phyloP scores from a whole-genome alignment of 1,284 basidiomycete genomes.

The Cutaneotrichosporon mucoides region DNA sequence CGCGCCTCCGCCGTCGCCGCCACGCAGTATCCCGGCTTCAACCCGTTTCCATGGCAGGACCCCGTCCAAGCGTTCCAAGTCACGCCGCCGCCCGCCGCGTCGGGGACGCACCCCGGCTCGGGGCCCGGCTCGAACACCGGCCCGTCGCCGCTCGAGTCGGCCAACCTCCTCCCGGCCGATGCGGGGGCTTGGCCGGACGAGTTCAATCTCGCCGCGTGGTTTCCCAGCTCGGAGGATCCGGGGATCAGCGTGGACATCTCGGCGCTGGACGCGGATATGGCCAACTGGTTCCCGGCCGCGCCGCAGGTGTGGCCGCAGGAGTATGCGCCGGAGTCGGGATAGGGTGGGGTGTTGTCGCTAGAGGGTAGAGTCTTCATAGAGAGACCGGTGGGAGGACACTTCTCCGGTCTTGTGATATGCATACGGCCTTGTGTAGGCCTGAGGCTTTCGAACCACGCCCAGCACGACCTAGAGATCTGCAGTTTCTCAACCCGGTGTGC shows the following conservation, averaged over 20 bases:
- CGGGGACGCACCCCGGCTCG: not conserved
- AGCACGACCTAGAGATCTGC: no score
- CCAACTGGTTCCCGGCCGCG: constrained; percentile 19
- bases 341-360: no score
- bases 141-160: not conserved
- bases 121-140: not conserved
- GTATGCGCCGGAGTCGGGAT: no score
- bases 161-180: not conserved
- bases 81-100: not conserved
- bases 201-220: constrained; percentile 16
- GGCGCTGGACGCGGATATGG: constrained; percentile 16
- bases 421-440: no score
- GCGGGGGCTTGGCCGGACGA: constrained; percentile 8
- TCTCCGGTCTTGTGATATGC: no score
- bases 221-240: constrained; percentile 7
- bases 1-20: not conserved
- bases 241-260: not conserved
- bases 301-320: constrained; percentile 20
- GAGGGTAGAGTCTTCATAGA: no score
- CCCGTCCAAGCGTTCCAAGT: constrained; percentile 6
- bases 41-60: constrained; percentile 18
- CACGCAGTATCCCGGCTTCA: constrained; percentile 13
- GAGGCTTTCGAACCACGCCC: no score
- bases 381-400: no score
- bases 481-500: no score